phyloP scores from a whole-genome alignment of 2,329 filamentous ascomycete genomes.

The Bisporella sp. region DNA sequence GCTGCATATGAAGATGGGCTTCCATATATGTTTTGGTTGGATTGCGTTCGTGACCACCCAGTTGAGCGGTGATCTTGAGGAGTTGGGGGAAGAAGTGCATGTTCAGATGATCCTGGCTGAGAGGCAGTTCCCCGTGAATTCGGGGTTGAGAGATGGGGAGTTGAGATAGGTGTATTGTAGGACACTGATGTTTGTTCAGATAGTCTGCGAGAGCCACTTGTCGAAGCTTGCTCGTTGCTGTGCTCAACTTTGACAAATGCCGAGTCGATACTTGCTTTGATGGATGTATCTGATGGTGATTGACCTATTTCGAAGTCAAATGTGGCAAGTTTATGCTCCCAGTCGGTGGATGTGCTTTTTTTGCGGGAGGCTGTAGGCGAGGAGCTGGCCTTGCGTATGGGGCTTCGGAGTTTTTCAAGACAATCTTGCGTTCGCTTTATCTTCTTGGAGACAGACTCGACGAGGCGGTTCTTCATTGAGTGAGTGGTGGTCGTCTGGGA shows the following conservation, averaged over 20 bases:
- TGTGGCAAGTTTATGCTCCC: constrained; percentile 24
- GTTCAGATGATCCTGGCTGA: constrained; percentile 4
- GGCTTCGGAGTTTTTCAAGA: constrained; percentile 29
- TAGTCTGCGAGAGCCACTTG: neutral
- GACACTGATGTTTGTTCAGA: neutral
- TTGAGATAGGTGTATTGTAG: constrained; percentile 20
- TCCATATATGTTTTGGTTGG: constrained; percentile 4
- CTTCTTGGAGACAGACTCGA: constrained; percentile 39
- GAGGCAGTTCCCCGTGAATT: neutral
- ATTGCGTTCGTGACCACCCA: constrained; percentile 14
- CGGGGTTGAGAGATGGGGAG: constrained; percentile 16
- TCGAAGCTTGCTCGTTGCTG: neutral
- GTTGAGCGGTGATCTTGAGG: constrained; percentile 16
- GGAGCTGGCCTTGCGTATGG: constrained; percentile 30
- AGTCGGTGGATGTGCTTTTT: neutral
- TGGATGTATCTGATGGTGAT: no score
- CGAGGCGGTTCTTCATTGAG: constrained; percentile 18
- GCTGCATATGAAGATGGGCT: constrained; percentile 4
- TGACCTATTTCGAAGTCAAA: constrained; percentile 29
- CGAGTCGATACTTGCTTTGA: no score
- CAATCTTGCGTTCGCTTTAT: constrained; percentile 30
- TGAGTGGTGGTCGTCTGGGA: constrained; percentile 4
- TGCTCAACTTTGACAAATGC: constrained; percentile 16
- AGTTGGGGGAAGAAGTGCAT: constrained; percentile 15
- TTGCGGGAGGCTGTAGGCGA: constrained; percentile 23